Evolutionary conservation across 768 basidiomycete genomes (phyloP).

Genomic region (Termitomyces sp.): DNA sequence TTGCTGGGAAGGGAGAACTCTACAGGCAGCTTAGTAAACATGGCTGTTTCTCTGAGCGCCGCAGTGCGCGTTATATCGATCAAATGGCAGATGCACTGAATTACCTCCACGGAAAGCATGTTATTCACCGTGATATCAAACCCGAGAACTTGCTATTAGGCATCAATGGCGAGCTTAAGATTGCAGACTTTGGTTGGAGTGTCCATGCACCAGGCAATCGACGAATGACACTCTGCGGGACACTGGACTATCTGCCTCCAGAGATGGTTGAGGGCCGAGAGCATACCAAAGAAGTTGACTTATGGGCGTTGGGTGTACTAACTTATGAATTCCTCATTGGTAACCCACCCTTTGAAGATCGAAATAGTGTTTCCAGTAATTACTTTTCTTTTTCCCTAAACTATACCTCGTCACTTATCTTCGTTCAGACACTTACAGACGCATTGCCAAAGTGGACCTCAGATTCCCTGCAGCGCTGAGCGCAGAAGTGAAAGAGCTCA

Average conservation of each 20-base stretch:
- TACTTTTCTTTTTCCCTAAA: slow-evolving; percentile 2
- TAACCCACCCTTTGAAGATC: slow-evolving; percentile 76
- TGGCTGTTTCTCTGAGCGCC: slow-evolving; percentile 82
- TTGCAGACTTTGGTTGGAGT: slow-evolving; percentile 98
- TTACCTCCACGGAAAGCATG: slow-evolving; percentile 93
- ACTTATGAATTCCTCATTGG: slow-evolving; percentile 93
- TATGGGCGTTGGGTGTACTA: slow-evolving; percentile 97
- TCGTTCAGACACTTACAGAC: slow-evolving; percentile 73
- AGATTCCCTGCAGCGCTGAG: slow-evolving; percentile 54
- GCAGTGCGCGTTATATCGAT: slow-evolving; percentile 86
- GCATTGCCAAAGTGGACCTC: slow-evolving; percentile 86
- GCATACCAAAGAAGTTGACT: slow-evolving; percentile 86
- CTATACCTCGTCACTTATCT: not conserved
- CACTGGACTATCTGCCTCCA: slow-evolving; percentile 93
- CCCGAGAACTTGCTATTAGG: slow-evolving; percentile 95
- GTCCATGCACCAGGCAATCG: slow-evolving; percentile 93
- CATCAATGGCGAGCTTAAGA: slow-evolving; percentile 95
- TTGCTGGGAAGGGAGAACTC: slow-evolving; percentile 93
- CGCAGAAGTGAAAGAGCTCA: slow-evolving; percentile 61
- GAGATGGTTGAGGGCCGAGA: slow-evolving; percentile 96
- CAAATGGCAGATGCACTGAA: slow-evolving; percentile 96
- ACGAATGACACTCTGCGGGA: slow-evolving; percentile 89
- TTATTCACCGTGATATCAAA: slow-evolving; percentile 99
- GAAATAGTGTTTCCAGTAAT: slow-evolving; percentile 69
- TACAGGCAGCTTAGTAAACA: slow-evolving; percentile 91